Conservation (phyloP, 495 filamentous ascomycete species). For the Aspergillus bertholletiae region DNA sequence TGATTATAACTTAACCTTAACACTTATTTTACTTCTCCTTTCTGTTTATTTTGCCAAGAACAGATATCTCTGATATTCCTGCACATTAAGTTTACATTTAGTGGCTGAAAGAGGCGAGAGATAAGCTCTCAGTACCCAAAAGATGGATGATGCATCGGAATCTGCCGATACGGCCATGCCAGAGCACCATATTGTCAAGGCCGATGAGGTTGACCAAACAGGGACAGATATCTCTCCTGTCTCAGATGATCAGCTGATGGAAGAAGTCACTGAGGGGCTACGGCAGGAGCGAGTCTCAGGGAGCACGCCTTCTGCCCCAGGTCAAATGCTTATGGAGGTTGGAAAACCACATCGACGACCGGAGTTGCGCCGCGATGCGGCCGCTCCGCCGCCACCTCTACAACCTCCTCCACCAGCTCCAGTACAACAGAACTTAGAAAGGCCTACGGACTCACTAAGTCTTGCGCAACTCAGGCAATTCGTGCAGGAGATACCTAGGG, state of each 20-base stretch:
- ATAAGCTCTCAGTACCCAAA: conserved; percentile 1
- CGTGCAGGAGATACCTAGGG: conserved; percentile 74
- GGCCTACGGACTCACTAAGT: conserved; percentile 72
- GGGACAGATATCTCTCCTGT: conserved; percentile 51
- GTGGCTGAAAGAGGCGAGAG: conserved; percentile 4
- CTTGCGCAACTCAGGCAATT: conserved; percentile 76
- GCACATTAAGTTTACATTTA: conserved; percentile 1
- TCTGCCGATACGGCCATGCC: conserved; percentile 21
- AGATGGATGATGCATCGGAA: conserved; percentile 30
- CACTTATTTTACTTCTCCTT: not conserved
- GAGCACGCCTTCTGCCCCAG: conserved; percentile 3
- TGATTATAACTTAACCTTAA: not conserved
- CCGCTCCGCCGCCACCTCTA: conserved; percentile 54
- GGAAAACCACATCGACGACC: conserved; percentile 40
- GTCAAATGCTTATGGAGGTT: conserved; percentile 9
- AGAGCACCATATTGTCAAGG: conserved; percentile 48
- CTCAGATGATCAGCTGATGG: conserved; percentile 45
- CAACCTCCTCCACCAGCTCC: conserved; percentile 58
- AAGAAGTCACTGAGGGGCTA: conserved; percentile 47
- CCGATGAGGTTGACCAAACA: conserved; percentile 53
- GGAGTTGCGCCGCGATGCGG: conserved; percentile 52
- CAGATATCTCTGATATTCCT: not conserved
- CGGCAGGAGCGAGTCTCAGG: conserved; percentile 40
- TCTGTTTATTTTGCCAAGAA: not conserved
- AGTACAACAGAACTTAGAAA: conserved; percentile 38